A percentile compares a stretch with the other conserved stretches of the same genome.
phyloP scores from a whole-genome alignment of 257 asterid genomes.

The Solanum rostratum region DNA sequence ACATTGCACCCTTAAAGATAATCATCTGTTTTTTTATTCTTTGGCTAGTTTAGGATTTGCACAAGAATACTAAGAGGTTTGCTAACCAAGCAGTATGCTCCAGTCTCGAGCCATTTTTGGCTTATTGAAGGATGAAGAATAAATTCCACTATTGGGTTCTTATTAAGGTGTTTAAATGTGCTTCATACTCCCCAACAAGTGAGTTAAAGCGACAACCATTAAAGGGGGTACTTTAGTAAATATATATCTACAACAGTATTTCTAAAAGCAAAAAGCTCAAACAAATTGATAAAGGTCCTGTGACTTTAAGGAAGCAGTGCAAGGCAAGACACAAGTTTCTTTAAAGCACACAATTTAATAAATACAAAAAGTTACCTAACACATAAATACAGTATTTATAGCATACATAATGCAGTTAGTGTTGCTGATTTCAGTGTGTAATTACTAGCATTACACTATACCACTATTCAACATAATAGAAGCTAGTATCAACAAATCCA shows the following conservation, averaged over 20 bases:
- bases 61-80: not conserved
- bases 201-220: not conserved
- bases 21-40: not conserved
- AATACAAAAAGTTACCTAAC: not conserved
- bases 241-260: not conserved
- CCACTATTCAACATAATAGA: not conserved
- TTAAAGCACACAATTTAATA: not conserved
- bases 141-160: not conserved
- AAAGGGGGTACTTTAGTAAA: not conserved
- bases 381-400: not conserved
- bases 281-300: not conserved
- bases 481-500: not conserved
- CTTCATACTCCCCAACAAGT: not conserved
- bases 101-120: not conserved
- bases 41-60: not conserved
- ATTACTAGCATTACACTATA: not conserved
- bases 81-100: not conserved
- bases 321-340: not conserved
- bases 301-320: not conserved
- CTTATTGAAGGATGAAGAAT: not conserved
- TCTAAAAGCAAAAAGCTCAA: not conserved
- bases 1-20: not conserved
- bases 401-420: not conserved
- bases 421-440: not conserved
- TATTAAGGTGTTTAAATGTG: not conserved